Evolutionary conservation across 441 rosid species (phyloP).

Genomic region (Erodium moschatum): DNA sequence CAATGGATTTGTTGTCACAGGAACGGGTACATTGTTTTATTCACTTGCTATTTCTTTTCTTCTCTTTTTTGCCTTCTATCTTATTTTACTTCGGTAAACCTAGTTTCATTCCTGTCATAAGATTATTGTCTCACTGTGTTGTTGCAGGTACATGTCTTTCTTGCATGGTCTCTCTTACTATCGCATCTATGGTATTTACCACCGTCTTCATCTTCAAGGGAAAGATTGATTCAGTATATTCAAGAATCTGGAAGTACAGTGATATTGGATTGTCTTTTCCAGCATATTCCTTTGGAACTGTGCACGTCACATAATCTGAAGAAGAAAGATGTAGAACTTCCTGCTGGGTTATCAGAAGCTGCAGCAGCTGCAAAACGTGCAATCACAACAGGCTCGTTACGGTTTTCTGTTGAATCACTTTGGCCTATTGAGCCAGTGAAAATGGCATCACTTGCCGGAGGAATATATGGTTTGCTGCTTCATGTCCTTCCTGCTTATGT

Average conservation of each 20-base stretch:
- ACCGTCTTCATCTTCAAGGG: constrained; percentile 51
- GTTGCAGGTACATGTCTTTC: constrained; percentile 65
- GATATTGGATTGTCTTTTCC: constrained; percentile 82
- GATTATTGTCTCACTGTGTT: constrained; percentile 7
- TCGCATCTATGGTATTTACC: constrained; percentile 67
- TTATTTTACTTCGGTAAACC: neutral
- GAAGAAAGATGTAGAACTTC: constrained; percentile 65
- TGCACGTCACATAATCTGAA: constrained; percentile 45
- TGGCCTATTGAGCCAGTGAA: constrained; percentile 62
- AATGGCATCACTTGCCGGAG: constrained; percentile 79
- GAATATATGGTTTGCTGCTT: constrained; percentile 76
- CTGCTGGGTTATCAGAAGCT: constrained; percentile 48
- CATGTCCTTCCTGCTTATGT: constrained; percentile 88
- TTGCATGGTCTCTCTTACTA: constrained; percentile 81
- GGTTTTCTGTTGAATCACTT: constrained; percentile 63
- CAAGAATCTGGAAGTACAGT: constrained; percentile 52
- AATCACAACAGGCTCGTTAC: constrained; percentile 53
- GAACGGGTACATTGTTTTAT: constrained; percentile 53
- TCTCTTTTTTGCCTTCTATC: neutral
- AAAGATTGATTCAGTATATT: constrained; percentile 68
- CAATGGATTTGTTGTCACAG: constrained; percentile 56
- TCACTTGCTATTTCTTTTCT: neutral
- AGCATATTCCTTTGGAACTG: constrained; percentile 71
- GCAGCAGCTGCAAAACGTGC: constrained; percentile 62
- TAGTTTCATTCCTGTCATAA: neutral